A percentile compares a stretch with the other conserved stretches of the same genome.
These are phyloP conservation scores for Salix caprea DNA, from an alignment of 345 rosid species.

Conservation along the genomic window DNA sequence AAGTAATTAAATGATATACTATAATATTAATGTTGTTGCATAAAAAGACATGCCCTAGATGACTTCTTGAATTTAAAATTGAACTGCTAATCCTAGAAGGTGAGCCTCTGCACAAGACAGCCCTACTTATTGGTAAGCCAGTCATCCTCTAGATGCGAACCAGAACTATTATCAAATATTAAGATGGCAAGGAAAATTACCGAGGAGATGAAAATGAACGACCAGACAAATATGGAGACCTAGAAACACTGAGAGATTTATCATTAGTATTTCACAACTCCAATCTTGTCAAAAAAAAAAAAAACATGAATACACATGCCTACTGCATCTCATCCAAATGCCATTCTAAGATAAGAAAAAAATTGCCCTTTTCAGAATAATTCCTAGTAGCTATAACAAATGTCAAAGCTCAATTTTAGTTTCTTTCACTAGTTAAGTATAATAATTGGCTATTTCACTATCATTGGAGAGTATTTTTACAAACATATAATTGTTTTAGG, in stretches of 20 bases:
- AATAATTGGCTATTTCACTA: background rate
- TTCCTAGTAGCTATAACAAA: background rate
- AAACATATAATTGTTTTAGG: background rate
- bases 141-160: background rate
- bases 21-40: background rate
- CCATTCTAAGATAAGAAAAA: background rate
- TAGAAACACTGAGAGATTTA: constrained; percentile 32
- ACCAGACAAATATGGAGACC: constrained; percentile 33
- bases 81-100: constrained; percentile 52
- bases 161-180: background rate
- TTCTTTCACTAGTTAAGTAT: background rate
- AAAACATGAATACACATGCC: background rate
- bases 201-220: constrained; percentile 30
- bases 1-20: constrained; percentile 5
- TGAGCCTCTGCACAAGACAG: constrained; percentile 42
- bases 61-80: constrained; percentile 60
- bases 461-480: background rate
- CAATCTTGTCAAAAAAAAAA: background rate
- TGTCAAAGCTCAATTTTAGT: background rate
- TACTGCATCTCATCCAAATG: background rate
- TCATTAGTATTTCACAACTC: background rate
- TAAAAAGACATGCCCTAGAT: constrained; percentile 46
- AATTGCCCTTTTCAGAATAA: background rate
- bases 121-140: background rate
- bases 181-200: constrained; percentile 21